Evolutionary conservation across 176 grass and related monocot genomes (phyloP).

Genomic region (Secale cereale): DNA sequence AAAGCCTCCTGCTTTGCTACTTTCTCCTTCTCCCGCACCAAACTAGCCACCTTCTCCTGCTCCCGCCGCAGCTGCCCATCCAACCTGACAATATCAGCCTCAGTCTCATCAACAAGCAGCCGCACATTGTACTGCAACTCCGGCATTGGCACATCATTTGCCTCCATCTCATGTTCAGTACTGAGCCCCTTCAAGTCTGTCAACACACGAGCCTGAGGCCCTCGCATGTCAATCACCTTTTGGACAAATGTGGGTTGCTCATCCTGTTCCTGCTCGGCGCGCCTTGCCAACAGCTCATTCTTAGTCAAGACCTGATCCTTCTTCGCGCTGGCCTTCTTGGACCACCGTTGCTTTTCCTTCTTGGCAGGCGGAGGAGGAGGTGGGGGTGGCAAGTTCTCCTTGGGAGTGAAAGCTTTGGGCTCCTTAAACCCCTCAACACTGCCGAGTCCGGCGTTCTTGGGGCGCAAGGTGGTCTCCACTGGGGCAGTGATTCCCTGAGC

Average conservation of each 20-base stretch:
- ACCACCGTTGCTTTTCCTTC: slow-evolving; percentile 60
- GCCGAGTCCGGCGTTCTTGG: slow-evolving; percentile 69
- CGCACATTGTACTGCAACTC: slow-evolving; percentile 84
- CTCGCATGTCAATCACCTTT: slow-evolving; percentile 83
- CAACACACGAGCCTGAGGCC: slow-evolving; percentile 64
- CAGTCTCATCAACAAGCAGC: slow-evolving; percentile 63
- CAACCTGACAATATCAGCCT: slow-evolving; percentile 69
- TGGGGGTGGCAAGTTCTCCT: slow-evolving; percentile 24
- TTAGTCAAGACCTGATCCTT: slow-evolving; percentile 56
- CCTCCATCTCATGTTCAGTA: slow-evolving; percentile 57
- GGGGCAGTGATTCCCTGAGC: slow-evolving; percentile 48
- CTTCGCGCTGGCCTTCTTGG: slow-evolving; percentile 43
- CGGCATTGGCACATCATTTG: slow-evolving; percentile 69
- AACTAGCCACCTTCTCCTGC: slow-evolving; percentile 58
- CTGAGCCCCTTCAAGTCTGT: slow-evolving; percentile 63
- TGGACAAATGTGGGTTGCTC: slow-evolving; percentile 45
- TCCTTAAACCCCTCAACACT: slow-evolving; percentile 81
- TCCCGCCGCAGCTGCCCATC: slow-evolving; percentile 57
- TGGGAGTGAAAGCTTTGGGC: slow-evolving; percentile 38
- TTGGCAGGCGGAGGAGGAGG: neutral
- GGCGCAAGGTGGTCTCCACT: slow-evolving; percentile 43
- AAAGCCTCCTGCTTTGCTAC: slow-evolving; percentile 54
- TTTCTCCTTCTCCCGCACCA: slow-evolving; percentile 68
- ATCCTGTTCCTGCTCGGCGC: slow-evolving; percentile 51
- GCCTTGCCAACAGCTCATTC: slow-evolving; percentile 59